phyloP scores from a whole-genome alignment of 192 early-diverging fungal species.

The Entophlyctis helioformis region DNA sequence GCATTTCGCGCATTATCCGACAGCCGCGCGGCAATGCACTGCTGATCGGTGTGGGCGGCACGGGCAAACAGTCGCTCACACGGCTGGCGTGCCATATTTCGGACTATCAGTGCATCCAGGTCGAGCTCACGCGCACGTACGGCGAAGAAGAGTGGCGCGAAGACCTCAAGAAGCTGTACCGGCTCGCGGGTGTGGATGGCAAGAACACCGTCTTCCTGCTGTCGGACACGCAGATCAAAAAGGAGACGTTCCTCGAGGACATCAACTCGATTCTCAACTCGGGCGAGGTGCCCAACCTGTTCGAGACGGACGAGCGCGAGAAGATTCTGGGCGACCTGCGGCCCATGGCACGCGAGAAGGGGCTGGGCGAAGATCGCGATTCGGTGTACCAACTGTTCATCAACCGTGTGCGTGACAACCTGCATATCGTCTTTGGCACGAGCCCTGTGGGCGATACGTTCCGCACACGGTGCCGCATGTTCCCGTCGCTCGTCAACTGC shows the following conservation, averaged over 20 bases:
- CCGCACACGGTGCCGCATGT: slow-evolving; percentile 45
- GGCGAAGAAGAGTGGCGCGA: slow-evolving; percentile 43
- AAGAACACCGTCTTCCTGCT: slow-evolving; percentile 51
- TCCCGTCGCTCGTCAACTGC: slow-evolving; percentile 47
- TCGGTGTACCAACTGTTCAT: slow-evolving; percentile 50
- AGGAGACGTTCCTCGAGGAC: slow-evolving; percentile 44
- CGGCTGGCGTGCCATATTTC: slow-evolving; percentile 47
- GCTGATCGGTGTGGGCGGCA: slow-evolving; percentile 46
- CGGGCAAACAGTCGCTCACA: slow-evolving; percentile 46
- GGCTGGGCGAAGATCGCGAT: slow-evolving; percentile 42
- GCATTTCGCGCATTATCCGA: slow-evolving; percentile 42
- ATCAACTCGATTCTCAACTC: slow-evolving; percentile 48
- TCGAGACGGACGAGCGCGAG: slow-evolving; percentile 50
- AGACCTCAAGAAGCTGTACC: slow-evolving; percentile 43
- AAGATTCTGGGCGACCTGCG: slow-evolving; percentile 46
- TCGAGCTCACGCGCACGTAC: slow-evolving; percentile 46
- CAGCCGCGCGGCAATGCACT: slow-evolving; percentile 49
- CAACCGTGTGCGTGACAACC: slow-evolving; percentile 44
- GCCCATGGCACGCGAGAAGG: slow-evolving; percentile 35
- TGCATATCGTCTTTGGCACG: slow-evolving; percentile 48
- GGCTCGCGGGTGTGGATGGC: slow-evolving; percentile 40
- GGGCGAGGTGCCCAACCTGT: slow-evolving; percentile 47
- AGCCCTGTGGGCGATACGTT: slow-evolving; percentile 48
- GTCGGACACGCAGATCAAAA: slow-evolving; percentile 50
- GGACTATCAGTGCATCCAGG: slow-evolving; percentile 43